Base-by-base conservation (phyloP, 2,329 filamentous ascomycete species). In the Dactylellina leptospora region DNA sequence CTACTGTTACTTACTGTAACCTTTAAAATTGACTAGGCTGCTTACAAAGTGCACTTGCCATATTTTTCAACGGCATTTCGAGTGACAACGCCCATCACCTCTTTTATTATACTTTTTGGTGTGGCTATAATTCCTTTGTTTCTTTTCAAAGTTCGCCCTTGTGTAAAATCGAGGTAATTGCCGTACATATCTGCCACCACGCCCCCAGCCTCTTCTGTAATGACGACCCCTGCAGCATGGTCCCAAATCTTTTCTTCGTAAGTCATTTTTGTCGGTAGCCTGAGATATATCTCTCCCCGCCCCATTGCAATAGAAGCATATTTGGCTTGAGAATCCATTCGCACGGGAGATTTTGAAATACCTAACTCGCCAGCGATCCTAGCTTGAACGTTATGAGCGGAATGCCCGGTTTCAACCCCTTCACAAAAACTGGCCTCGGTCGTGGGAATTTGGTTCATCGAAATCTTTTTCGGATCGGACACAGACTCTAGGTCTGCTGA, bases 171-270 rank as follows among this genome's bases (percentile, higher is more conserved):
- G 69, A 99, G 84, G 72, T 87, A 85, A 78, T 90, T 90, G 77
- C 96, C 95, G 73, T 89, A 85, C 40, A 92, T 89, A 81, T 99
- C 96, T 0, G 92, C 96, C 59, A 99, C 93, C 78, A 90, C 84
- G 53, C 95, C 96, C 55, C 95, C 95, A 1, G 95, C 92, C 82
- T 99, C 96, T 64, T 92, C 85, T 38, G 97, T 93, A 75, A 99
- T 93, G 69, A 99, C 82, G 77, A 96, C 93, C 40, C 95, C 95
- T 10, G 93, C 95, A 16, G 95, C 95, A 80, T 99, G 95, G 79
- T 99, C 95, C 95, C 95, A 99, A 76, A 99, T 99, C 86, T 97
- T 99, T 85, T 99, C 95, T 80, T 96, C 88, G 82, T 99, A 99
- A 76, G 89, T 90, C 79, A 87, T 90, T 72, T 3, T 50, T 23